Evolutionary conservation across 208 protist species (phyloP), one percentile per base, ranked within the genome.

Genomic region (Leishmania tarentolae): DNA sequence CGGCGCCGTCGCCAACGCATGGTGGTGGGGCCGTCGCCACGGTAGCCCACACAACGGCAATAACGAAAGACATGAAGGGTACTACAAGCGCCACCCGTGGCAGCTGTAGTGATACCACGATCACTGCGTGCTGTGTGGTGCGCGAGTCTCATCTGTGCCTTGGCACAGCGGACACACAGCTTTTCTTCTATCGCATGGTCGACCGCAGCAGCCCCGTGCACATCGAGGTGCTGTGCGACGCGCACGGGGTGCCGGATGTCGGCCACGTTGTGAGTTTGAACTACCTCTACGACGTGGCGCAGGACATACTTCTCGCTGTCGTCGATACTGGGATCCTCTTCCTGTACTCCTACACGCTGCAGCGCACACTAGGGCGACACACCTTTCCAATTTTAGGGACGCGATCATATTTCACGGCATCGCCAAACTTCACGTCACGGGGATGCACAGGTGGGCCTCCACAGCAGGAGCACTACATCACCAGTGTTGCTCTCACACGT

Each of bases 51-150:
- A 44, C 78, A 40, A 15, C 57, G 35, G n/a, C 79, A 47, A 13
- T 35, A 61, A 31, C 50, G 50, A 76, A 37, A 8, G 72, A 31
- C 28, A 56, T 19, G 7, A 61, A 61, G 31, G 28, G 50, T 31
- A 44, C 47, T 50, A 61, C 56, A 53, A 42, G 66, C 65, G 31
- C 24, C 76, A 46, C 65, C 42, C 57, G 28, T 78, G 44, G 63
- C 4, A 37, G 61, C 76, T 50, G 63, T 35, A 71, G 57, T 47
- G 71, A 82, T 42, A 78, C 90, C 57, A 93, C 91, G 65, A 91
- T 97, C 78, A 97, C 94, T 9, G 90, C 94, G 8, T 95, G 94
- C 86, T 95, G 94, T 86, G 87, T 95, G 56, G 85, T 95, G 53
- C 92, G 92, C 7, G 94, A 97, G 82, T 88, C 88, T 35, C 92